Conservation (phyloP, 1,139 yeast species). For the Suhomyces bokatorum region DNA sequence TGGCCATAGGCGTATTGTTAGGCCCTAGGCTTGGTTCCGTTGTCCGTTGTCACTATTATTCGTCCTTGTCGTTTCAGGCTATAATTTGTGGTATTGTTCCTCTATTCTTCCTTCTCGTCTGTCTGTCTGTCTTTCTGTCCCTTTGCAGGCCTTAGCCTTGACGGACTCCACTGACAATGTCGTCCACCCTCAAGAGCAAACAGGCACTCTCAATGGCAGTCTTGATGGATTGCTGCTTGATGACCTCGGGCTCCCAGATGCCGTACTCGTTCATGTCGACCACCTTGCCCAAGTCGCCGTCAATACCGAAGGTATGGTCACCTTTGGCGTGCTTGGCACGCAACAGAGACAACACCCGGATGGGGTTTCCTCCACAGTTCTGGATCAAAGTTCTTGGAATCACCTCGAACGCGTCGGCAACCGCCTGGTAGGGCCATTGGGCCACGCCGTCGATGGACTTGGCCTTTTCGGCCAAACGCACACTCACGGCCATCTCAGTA, state of each 20-base stretch:
- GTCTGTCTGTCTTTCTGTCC: too few relatives aligned
- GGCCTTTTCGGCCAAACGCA: slow-evolving; percentile 84
- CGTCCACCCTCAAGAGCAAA: slow-evolving; percentile 91
- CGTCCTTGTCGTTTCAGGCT: too few relatives aligned
- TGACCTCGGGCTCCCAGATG: slow-evolving; percentile 98
- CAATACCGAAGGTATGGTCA: slow-evolving; percentile 80
- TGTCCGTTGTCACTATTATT: neutral
- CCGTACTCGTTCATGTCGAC: slow-evolving; percentile 96
- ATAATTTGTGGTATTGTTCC: too few relatives aligned
- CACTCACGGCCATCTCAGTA: slow-evolving; percentile 97
- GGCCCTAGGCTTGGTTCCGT: neutral
- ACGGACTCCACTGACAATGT: slow-evolving; percentile 94
- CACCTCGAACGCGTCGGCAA: slow-evolving; percentile 97
- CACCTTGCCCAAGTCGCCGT: slow-evolving; percentile 91
- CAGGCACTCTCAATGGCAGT: slow-evolving; percentile 98
- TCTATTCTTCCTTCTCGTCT: too few relatives aligned
- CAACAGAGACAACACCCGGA: slow-evolving; percentile 81
- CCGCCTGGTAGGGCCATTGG: slow-evolving; percentile 99
- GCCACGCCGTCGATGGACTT: slow-evolving; percentile 91
- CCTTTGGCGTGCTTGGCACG: slow-evolving; percentile 98
- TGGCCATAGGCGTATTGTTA: neutral
- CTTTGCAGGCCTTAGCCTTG: slow-evolving; percentile 23
- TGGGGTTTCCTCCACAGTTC: slow-evolving; percentile 97
- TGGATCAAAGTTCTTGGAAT: slow-evolving; percentile 96
- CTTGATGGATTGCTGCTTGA: slow-evolving; percentile 93